Evolutionary conservation across 495 filamentous ascomycete genomes (phyloP), one percentile per base, ranked within the genome.

Genomic region (Tuber melanosporum): DNA sequence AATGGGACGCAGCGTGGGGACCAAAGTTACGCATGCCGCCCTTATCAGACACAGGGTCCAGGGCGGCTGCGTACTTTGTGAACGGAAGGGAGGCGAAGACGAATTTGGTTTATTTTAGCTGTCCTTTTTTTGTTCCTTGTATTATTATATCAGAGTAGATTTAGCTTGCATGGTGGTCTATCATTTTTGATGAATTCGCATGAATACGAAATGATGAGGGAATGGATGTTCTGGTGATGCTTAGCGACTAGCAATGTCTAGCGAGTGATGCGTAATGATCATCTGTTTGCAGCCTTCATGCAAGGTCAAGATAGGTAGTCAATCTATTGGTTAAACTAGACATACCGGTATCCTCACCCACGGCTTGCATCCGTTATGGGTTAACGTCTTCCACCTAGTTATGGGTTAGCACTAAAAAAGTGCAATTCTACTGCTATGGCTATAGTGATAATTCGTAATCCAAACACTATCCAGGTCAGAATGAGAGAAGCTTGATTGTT

Each of bases 21-120:
- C 90, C 3, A 98, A 98, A 84, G 94, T 97, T n/a, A 93, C 91
- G 70, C 92, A 94, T 81, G 94, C 94, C 26, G 89, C 93, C 79
- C 84, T 97, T 74, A 85, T 98, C 73, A 88, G 90, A 76, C 91
- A 93, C 75, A 87, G 87, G 74, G 88, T 96, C 44, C 85, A 87
- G 41, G 89, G 89, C 43, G 92, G 93, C 9, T 94, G 92, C 85
- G 77, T 77, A 2, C 20, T 80, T 26, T 83, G 80, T 79, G 79
- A 77, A n/a, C 74, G 78, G 71, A 81, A 76, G 77, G 80, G 78
- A 70, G 78, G 75, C 22, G 80, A 78, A 62, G 82, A 83, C 39
- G 78, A 80, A 71, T 80, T 74, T 80, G 26, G 36, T 66, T 17
- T 66, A 36, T 36, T 36, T 66, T 26, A 10, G 32, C 32, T 6